Base-by-base conservation (phyloP, 2,329 filamentous ascomycete species). In the Nemania sp. region DNA sequence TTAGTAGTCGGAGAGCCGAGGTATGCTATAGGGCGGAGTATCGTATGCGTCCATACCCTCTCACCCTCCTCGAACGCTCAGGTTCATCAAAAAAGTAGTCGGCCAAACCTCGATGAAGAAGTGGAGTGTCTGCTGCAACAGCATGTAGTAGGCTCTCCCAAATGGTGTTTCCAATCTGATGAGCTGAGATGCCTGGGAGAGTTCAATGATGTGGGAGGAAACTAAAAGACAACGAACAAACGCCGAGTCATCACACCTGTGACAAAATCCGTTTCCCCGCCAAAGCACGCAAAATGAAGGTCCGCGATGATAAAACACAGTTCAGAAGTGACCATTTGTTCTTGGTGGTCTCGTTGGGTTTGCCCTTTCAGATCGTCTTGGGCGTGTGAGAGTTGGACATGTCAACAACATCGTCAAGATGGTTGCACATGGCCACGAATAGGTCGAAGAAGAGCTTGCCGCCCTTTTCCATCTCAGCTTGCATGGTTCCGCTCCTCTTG, bases 401-500 rank as follows among this genome's bases (percentile, higher is more conserved):
- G 80, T 96, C 93, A 83, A 93, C 91, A 83, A 98, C 90, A 82
- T 98, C 94, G 88, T 98, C 94, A 79, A 98, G 92, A 85, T 97
- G 94, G 84, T 97, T 98, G 87, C 93, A 97, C 91, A 98, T 93
- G 77, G 94, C 94, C 80, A 98, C 94, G 82, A 98, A 98, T 82
- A 98, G 86, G 87, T 98, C 94, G 85, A 98, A 98, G 88, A 96
- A 98, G 84, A 98, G 87, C 87, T 94, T 94, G 83, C 89, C 94
- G 81, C 94, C 94, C 82, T 90, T 90, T 86, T 97, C 93, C 94
- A 98, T 98, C 86, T 98, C 94, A 85, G 92, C 91, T 88, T 98
- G 94, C 94, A 98, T 97, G 82, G 94, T 98, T 83, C 94, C 94
- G 85, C 94, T 97, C 83, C 92, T 90, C 91, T 97, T 98, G 83